These are phyloP conservation scores for Firmiana major DNA, from an alignment of 345 rosid genomes.

Conservation along the genomic window DNA sequence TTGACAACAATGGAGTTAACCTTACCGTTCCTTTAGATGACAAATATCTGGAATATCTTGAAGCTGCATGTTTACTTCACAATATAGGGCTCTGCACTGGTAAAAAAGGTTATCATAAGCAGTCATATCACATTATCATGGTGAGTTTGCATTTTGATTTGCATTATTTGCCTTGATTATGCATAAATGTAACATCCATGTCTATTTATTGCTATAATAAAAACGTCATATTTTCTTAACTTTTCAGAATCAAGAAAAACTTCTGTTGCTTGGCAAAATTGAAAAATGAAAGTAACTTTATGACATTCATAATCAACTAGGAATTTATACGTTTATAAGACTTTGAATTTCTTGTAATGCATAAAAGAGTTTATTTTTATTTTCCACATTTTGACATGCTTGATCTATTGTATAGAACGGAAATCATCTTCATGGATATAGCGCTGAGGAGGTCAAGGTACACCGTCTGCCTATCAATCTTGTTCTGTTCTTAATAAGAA, in stretches of 20 bases:
- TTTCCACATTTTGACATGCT: slow-evolving; percentile 13
- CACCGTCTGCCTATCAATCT: slow-evolving; percentile 10
- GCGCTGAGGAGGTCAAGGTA: slow-evolving; percentile 66
- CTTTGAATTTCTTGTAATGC: slow-evolving; percentile 7
- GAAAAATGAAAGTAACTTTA: neutral
- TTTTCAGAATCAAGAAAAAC: neutral
- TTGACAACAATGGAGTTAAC: slow-evolving; percentile 22
- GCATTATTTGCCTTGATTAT: neutral
- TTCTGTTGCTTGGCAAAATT: neutral
- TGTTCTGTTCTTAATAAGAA: neutral
- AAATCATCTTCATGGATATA: slow-evolving; percentile 54
- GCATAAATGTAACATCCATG: neutral
- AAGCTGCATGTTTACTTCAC: slow-evolving; percentile 80
- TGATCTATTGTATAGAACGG: slow-evolving; percentile 40
- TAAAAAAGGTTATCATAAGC: slow-evolving; percentile 74
- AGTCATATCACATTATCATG: slow-evolving; percentile 57
- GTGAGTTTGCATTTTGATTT: slow-evolving; percentile 27
- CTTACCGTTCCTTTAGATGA: slow-evolving; percentile 30
- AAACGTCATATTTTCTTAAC: neutral
- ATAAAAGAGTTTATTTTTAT: neutral
- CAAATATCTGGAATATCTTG: slow-evolving; percentile 62
- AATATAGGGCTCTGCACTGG: slow-evolving; percentile 49
- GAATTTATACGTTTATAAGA: neutral
- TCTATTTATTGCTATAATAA: neutral
- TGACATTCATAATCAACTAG: neutral